These are phyloP conservation scores for Paspalum vaginatum DNA, from an alignment of 176 grass and related monocot genomes.

Conservation along the genomic window DNA sequence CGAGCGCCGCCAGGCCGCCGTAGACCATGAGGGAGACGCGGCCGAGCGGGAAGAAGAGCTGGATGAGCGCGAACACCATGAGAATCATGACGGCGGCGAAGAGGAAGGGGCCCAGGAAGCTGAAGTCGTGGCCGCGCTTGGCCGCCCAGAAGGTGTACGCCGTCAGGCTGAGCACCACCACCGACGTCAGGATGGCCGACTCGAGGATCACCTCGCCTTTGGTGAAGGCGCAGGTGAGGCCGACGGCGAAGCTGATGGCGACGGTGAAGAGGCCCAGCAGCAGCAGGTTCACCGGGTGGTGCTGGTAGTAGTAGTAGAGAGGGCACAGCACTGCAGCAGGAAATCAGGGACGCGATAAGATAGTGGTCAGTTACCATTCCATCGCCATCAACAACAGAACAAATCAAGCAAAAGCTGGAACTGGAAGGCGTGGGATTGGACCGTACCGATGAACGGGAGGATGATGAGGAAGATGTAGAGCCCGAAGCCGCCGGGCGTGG, in stretches of 20 bases:
- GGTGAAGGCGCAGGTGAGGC: slow-evolving; percentile 83
- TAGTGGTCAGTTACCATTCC: background rate
- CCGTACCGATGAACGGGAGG: slow-evolving; percentile 79
- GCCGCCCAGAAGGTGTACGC: slow-evolving; percentile 96
- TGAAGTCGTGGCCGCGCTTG: slow-evolving; percentile 78
- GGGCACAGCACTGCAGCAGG: slow-evolving; percentile 73
- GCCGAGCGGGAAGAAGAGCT: slow-evolving; percentile 81
- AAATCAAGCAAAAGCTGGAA: background rate
- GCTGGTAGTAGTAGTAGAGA: slow-evolving; percentile 86
- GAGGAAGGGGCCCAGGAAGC: slow-evolving; percentile 85
- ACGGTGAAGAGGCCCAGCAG: slow-evolving; percentile 81
- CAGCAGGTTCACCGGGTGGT: slow-evolving; percentile 73
- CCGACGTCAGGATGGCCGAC: slow-evolving; percentile 72
- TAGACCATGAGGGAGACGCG: slow-evolving; percentile 75
- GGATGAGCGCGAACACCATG: slow-evolving; percentile 81
- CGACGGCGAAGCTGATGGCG: slow-evolving; percentile 89
- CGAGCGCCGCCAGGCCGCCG: slow-evolving; percentile 64
- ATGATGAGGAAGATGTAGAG: slow-evolving; percentile 94
- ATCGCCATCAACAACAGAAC: background rate
- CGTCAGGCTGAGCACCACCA: slow-evolving; percentile 88
- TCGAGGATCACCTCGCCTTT: slow-evolving; percentile 84
- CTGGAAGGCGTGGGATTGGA: too few species aligned
- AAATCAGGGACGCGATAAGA: too few species aligned
- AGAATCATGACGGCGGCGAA: slow-evolving; percentile 82
- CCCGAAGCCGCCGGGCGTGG: slow-evolving; percentile 59